Evolutionary conservation across 2,329 filamentous ascomycete genomes (phyloP).

Genomic region (Fusarium austroafricanum): DNA sequence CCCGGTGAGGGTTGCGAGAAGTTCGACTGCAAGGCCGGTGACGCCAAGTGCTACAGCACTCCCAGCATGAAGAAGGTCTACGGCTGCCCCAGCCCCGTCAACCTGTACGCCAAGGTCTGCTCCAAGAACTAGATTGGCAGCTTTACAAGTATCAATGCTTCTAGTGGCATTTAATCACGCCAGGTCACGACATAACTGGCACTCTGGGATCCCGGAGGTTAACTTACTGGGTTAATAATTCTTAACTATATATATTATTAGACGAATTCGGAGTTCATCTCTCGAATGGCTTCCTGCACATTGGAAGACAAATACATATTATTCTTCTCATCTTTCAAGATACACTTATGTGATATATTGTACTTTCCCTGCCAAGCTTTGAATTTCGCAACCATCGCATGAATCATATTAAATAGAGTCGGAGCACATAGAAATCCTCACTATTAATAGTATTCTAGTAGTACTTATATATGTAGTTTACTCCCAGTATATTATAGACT

Average conservation of each 20-base stretch:
- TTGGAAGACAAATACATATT: constrained; percentile 11
- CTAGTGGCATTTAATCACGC: background rate
- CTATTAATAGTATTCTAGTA: no score
- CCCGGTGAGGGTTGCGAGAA: constrained; percentile 52
- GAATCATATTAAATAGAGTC: no score
- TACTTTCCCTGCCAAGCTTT: no score
- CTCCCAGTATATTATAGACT: no score
- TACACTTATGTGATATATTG: no score
- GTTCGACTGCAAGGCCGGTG: constrained; percentile 54
- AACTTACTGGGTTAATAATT: background rate
- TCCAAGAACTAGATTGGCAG: constrained; percentile 28
- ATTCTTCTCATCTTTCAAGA: background rate
- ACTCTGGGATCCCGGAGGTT: no score
- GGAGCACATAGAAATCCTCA: no score
- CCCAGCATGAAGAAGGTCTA: constrained; percentile 53
- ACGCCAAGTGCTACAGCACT: constrained; percentile 55
- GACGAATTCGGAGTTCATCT: background rate
- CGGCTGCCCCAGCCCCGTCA: constrained; percentile 55
- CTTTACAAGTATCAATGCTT: background rate
- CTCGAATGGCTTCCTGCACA: background rate
- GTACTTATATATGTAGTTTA: no score
- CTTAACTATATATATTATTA: constrained; percentile 13
- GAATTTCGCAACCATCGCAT: no score
- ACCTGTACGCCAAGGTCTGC: constrained; percentile 50
- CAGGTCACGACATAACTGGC: accelerated